A percentile compares a stretch with the other conserved stretches of the same genome.
Evolutionary conservation across 345 rosid species (phyloP).

Genomic region (Sapria himalayana): DNA sequence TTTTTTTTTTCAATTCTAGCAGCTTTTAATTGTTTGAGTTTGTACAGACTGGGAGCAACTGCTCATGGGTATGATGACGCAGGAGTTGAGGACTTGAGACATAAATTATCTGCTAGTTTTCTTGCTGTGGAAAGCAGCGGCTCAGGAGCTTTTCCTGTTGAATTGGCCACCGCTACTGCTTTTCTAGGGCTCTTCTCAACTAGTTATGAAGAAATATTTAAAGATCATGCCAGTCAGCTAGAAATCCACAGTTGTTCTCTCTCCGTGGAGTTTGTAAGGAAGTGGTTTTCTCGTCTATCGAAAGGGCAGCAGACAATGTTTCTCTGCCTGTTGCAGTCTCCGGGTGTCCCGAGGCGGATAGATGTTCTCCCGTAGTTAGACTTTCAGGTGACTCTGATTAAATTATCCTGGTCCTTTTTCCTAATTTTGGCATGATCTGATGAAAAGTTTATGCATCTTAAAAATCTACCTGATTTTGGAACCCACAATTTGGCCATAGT

Average conservation of each 20-base stretch:
- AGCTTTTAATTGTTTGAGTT: background rate
- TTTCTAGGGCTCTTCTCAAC: slow-evolving; percentile 8
- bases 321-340: slow-evolving; percentile 6
- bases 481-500: too few species aligned
- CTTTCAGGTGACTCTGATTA: too few species aligned
- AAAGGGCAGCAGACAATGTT: slow-evolving; percentile 10
- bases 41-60: slow-evolving; percentile 12
- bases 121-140: background rate
- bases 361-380: too few species aligned
- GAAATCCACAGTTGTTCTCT: slow-evolving; percentile 2
- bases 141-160: slow-evolving; percentile 7
- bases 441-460: too few species aligned
- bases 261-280: slow-evolving; percentile 3
- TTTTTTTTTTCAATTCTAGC: background rate
- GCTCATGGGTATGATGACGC: slow-evolving; percentile 9
- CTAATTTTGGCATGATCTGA: too few species aligned
- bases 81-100: slow-evolving; percentile 8
- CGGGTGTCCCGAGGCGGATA: too few species aligned
- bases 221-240: background rate
- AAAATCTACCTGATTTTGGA: too few species aligned
- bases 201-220: slow-evolving; percentile 1
- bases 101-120: slow-evolving; percentile 9
- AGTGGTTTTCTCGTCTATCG: slow-evolving; percentile 10
- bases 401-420: too few species aligned
- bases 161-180: slow-evolving; percentile 9